Conservation (phyloP, 2,329 filamentous ascomycete species). For the Sphaerulina populicola region DNA sequence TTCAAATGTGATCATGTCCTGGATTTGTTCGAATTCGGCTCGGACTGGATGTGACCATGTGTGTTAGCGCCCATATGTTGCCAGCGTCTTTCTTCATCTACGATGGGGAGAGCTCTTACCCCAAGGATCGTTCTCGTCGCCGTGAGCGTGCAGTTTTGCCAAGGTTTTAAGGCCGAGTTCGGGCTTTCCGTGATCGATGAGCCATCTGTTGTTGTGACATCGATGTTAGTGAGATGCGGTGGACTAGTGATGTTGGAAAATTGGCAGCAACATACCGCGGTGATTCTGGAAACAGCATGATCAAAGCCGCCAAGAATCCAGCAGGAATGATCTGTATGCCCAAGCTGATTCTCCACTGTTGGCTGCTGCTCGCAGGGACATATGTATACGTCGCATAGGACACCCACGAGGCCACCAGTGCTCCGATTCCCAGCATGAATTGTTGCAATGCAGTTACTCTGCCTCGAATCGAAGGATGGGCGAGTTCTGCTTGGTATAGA, state of each 20-base stretch:
- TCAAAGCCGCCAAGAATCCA: slow-evolving; percentile 54
- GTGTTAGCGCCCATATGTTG: no score
- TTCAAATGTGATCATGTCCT: slow-evolving; percentile 56
- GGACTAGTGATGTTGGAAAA: no score
- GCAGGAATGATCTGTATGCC: slow-evolving; percentile 67
- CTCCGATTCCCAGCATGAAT: slow-evolving; percentile 72
- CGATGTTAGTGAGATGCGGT: not conserved
- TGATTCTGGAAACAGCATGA: slow-evolving; percentile 62
- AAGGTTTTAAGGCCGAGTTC: slow-evolving; percentile 60
- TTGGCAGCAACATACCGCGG: slow-evolving; percentile 23
- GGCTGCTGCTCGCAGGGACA: slow-evolving; percentile 40
- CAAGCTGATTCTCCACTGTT: slow-evolving; percentile 56
- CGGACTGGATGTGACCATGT: slow-evolving; percentile 14
- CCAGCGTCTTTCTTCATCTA: no score
- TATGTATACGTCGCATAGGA: slow-evolving; percentile 54
- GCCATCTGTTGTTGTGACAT: slow-evolving; percentile 47
- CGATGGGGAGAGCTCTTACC: slow-evolving; percentile 38
- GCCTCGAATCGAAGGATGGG: slow-evolving; percentile 69
- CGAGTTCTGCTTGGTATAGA: slow-evolving; percentile 70
- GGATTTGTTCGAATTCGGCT: slow-evolving; percentile 64
- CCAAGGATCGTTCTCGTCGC: slow-evolving; percentile 58
- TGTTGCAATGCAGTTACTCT: slow-evolving; percentile 68
- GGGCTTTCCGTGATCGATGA: slow-evolving; percentile 61
- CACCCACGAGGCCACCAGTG: slow-evolving; percentile 64
- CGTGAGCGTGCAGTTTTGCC: slow-evolving; percentile 61